Evolutionary conservation across 2,329 filamentous ascomycete genomes (phyloP), one percentile per base, ranked within the genome.

Genomic region (Lasiodiplodia theobromae): DNA sequence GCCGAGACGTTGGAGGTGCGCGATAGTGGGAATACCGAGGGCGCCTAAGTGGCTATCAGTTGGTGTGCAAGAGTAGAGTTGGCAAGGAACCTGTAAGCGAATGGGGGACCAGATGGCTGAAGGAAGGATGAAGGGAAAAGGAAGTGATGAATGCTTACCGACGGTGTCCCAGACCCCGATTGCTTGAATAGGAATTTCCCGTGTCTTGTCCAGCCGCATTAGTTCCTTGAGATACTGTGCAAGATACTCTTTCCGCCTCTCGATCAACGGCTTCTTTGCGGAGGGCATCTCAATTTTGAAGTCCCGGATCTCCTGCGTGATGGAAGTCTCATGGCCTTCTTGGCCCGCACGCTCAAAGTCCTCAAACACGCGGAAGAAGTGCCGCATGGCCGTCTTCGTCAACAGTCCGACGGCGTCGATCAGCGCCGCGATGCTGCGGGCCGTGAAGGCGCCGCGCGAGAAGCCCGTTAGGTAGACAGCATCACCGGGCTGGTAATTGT

Each of bases 401-500:
- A 73, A 49, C 31, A 76, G 52, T 3, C 74, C 74, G 7, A 75
- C 58, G n/a, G 68, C 69, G 11, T 66, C 70, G 28, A 76, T 69
- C 47, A 76, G 58, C 0, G 73, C 73, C 40, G 67, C 73, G 44
- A 73, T 70, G 47, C 71, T 71, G 7, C 74, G 70, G 3, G 73
- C 74, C 7, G 86, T 89, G 71, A 88, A 89, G 4, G 86, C 87
- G 4, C 86, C 86, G 16, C 87, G 82, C 1, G 86, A 88, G 79
- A 87, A 89, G 3, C 86, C 87, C 68, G 71, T 68, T 62, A 57
- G 87, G 77, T 58, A 88, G 86, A 70, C 88, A 84, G 14, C 51
- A 70, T 89, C 87, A 2, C 86, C 86, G 66, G 84, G 82, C 66
- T 82, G 82, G 72, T 89, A 89, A 77, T 90, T 90, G 72, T 86